Base-by-base conservation (phyloP, 805 yeast species). In the Myxozyma udenii region DNA sequence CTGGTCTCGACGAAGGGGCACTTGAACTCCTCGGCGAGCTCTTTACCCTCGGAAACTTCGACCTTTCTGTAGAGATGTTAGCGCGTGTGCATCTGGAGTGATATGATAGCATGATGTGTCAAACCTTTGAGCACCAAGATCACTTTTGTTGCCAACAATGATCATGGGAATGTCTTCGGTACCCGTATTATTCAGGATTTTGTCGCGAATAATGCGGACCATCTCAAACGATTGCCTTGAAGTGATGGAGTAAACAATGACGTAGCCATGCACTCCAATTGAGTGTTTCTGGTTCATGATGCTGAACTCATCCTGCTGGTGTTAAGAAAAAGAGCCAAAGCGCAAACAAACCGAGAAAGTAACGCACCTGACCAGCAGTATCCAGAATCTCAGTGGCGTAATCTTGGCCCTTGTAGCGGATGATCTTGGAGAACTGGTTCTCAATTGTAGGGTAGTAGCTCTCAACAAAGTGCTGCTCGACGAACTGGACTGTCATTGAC, bases 361-460 rank as follows among this genome's bases (percentile, higher is more conserved):
- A 11, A 16, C 53, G n/a, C 22, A 55, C 61, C 56, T 62, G 64
- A 5, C 96, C 96, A 0, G 96, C 95, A 0, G 96, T 89, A 65
- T 89, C 97, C 54, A 88, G 72, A 48, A 89, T 85, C 66, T 88
- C 96, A 23, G 90, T 79, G 47, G 83, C 82, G 66, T 85, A 89
- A 48, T 84, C 86, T 61, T 81, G 84, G 55, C 84, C 85, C 55
- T 84, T 79, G 67, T 84, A 79, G 52, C 74, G 76, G 64, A 88
- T 76, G 32, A 76, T 74, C 66, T 85, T 87, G 64, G 81, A 76
- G 68, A 85, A 86, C 68, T 85, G 90, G 68, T 86, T 87, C 66
- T 87, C 95, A 56, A 87, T 86, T 4, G 96, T 89, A 26, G 96
- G 96, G 68, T 87, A 89, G 69, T 89, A 88, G 30, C 84, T 77